Evolutionary conservation across 2,329 filamentous ascomycete genomes (phyloP), one percentile per base, ranked within the genome.

Genomic region (Paraphaeosphaeria minitans): DNA sequence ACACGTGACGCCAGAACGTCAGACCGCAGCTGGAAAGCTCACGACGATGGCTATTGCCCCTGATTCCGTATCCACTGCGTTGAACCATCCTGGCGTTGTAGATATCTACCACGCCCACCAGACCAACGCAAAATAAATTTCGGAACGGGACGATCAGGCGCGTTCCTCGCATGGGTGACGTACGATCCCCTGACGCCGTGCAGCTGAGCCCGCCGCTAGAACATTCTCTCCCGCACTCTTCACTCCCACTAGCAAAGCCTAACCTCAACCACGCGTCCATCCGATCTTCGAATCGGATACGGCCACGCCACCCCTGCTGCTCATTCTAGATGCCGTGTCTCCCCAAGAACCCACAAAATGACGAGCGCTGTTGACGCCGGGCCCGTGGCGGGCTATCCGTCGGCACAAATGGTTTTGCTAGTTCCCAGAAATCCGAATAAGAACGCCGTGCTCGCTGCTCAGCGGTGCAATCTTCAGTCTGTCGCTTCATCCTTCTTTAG

Each of bases 341-440:
- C 49, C 29, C 33, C 33, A 27, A 39, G n/a, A 51, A 51, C 16
- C 49, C 49, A 41, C 22, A 41, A 29, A 51, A 51, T 51, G 49
- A 51, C 49, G 49, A 33, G 3, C 3, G 24, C 6, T 27, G 6
- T 6, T 27, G 3, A 41, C n/a, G 21, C 21, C 21, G 35, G 19
- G 27, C n/a, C 19, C 3, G 1, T 51, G 4, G 12, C 35, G 49
- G 49, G 7, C 21, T 10, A 16, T 22, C 14, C 2, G 22, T 51
- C 49, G 49, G 49, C 49, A 42, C 35, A 29, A 29, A 29, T 13
- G 9, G 33, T 10, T 29, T 51, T 41, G 6, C 22, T 16, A 22
- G 2, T 21, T n/a, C 21, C n/a, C n/a, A n/a, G n/a, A n/a, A n/a
- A n/a, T n/a, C n/a, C n/a, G n/a, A n/a, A 51, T 51, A 51, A 42